Base-by-base conservation (phyloP, 768 basidiomycete species). In the Tremella yokohamensis region DNA sequence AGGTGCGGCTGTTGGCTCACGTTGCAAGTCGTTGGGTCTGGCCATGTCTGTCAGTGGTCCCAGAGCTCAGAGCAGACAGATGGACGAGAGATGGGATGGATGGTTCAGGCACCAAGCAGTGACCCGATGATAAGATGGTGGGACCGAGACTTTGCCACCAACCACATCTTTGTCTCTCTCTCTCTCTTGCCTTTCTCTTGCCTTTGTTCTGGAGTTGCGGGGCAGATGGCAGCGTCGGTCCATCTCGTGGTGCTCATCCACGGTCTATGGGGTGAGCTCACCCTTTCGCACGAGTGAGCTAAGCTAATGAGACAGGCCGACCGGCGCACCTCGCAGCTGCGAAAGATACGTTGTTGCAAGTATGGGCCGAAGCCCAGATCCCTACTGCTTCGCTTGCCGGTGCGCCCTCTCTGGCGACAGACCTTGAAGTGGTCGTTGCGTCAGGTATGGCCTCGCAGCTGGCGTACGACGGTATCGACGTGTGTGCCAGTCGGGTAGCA, bases 381-480 rank as follows among this genome's bases (percentile, higher is more conserved):
- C 4, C 29, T 11, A 4, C 4, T 34, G 29, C 11, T 4, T 34
- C 29, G 6, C 4, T 6, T 4, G 11, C 29, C 6, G 29, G 29
- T 34, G 29, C 29, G 11, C 4, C 6, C 4, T 11, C 29, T 4
- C 29, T 34, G 29, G 11, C 29, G 29, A 34, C 11, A 11, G 29
- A 34, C 11, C 29, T 34, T 11, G 29, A 34, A 11, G 29, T 34
- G 29, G 29, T 34, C 29, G 57, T 69, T 49, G 65, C 70, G 15
- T 61, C 63, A 3, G 68, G 68, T 8, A 69, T 72, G 58, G 57
- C 62, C 6, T 62, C 62, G 12, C 49, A 62, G 38, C 56, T 72
- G 54, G 69, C 70, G 12, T 69, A 69, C 49, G 70, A 72, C 58
- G 70, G 70, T 11, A 50, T 72, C 11, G 70, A 72, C 39, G 61